Base-by-base conservation (phyloP, 2,329 filamentous ascomycete species). In the Mycosphaerella arachidis region DNA sequence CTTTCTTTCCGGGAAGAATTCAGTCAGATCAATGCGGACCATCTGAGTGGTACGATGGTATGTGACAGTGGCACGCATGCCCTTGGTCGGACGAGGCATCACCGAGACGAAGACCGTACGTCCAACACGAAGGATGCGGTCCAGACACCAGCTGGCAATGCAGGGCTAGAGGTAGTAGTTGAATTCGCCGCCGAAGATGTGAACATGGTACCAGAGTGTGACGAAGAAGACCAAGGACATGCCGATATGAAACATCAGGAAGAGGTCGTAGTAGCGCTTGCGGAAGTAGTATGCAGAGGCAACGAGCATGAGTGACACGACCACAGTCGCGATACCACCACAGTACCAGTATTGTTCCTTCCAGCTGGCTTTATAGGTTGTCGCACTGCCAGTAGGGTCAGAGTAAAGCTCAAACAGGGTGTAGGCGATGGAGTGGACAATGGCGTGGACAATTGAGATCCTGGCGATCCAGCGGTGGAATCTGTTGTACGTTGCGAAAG, bases 391-490 rank as follows among this genome's bases (percentile, higher is more conserved):
- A 27, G 45, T 48, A 33, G 75, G 68, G 1, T 81, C 74, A 27
- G 82, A 71, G 1, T 81, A 61, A 0, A 82, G 79, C 1, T 57
- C 58, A n/a, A 58, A 60, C 33, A 58, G 46, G 4, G 63, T 58
- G 61, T 88, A 90, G 0, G 81, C 80, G 1, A 86, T 59, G 0
- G 85, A 86, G 66, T 90, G 87, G 0, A 86, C 70, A 1, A 88
- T 77, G 1, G 85, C 86, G 64, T 88, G 80, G 0, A 85, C 58
- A 0, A 86, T 86, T 6, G 85, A 80, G 2, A 88, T 77, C 18
- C 86, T 78, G 0, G 87, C 86, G 3, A 86, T 78, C 78, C 85
- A 86, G 0, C 87, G 82, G 71, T 90, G 87, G 55, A 89, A 88
- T 45, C 84, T 80, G 64, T 84, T 89, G 67, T 85, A 89, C 0